phyloP scores from a whole-genome alignment of 495 filamentous ascomycete species.

The Hypomontagnella submonticulosa region DNA sequence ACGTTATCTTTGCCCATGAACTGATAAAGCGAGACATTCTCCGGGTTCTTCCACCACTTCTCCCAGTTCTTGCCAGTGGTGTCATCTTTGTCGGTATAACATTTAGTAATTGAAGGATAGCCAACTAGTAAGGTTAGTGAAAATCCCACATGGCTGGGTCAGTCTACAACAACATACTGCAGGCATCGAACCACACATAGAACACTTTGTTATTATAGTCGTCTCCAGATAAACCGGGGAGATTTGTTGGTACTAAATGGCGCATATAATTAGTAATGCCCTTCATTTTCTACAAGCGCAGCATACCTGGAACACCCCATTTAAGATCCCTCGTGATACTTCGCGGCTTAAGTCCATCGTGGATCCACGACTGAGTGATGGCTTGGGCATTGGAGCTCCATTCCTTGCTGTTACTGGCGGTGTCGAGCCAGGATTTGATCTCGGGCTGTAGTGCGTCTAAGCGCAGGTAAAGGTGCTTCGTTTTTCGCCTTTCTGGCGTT shows the following conservation, averaged over 20 bases:
- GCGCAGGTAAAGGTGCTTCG: slow-evolving; percentile 74
- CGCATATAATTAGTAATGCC: slow-evolving; percentile 13
- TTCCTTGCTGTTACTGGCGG: slow-evolving; percentile 56
- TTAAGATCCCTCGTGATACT: slow-evolving; percentile 93
- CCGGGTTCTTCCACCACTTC: slow-evolving; percentile 92
- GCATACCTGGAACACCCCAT: slow-evolving; percentile 79
- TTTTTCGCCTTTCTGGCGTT: slow-evolving; percentile 74
- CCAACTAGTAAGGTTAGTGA: slow-evolving; percentile 63
- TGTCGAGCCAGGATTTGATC: slow-evolving; percentile 75
- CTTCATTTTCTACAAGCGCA: slow-evolving; percentile 24
- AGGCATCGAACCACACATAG: slow-evolving; percentile 99
- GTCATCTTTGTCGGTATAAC: slow-evolving; percentile 72
- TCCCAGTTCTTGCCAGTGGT: slow-evolving; percentile 73
- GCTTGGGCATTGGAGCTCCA: slow-evolving; percentile 82
- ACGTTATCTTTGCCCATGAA: slow-evolving; percentile 99
- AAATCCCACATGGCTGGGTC: not conserved
- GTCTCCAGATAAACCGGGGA: slow-evolving; percentile 63
- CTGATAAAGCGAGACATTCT: slow-evolving; percentile 90
- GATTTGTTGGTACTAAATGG: slow-evolving; percentile 43
- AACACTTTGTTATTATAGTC: slow-evolving; percentile 86
- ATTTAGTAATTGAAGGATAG: slow-evolving; percentile 94
- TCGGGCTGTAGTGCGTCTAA: slow-evolving; percentile 82
- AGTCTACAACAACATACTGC: slow-evolving; percentile 56
- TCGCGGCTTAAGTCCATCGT: slow-evolving; percentile 81
- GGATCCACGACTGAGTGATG: slow-evolving; percentile 82